phyloP scores from a whole-genome alignment of 768 basidiomycete species.

The Cystobasidium ongulense region DNA sequence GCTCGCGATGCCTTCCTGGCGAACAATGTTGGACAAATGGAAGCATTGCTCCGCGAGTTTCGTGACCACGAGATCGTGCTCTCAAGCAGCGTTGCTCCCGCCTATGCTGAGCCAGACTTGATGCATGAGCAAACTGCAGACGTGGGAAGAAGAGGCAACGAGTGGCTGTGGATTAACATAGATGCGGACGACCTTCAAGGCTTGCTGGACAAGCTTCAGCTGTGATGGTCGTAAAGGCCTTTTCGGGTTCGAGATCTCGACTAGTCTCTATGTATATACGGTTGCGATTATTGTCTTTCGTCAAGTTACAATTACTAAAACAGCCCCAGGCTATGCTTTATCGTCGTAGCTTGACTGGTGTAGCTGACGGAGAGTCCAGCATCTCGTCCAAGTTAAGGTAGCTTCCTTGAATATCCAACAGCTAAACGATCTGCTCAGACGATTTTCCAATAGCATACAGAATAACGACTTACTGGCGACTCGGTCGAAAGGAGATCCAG shows the following conservation, averaged over 20 bases:
- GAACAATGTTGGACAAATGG: constrained; percentile 72
- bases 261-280: too few relatives aligned
- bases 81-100: constrained; percentile 43
- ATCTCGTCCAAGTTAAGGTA: constrained; percentile 27
- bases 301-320: not conserved
- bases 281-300: too few relatives aligned
- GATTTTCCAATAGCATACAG: not conserved
- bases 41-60: constrained; percentile 78
- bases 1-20: constrained; percentile 80
- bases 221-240: not conserved
- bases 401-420: constrained; percentile 21
- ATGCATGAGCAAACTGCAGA: constrained; percentile 37
- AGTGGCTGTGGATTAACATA: constrained; percentile 79
- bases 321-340: not conserved
- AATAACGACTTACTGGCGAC: not conserved
- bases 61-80: constrained; percentile 82
- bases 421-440: not conserved
- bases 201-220: not conserved
- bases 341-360: not conserved
- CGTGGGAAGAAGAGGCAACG: constrained; percentile 43
- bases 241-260: not conserved
- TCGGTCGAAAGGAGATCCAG: not conserved
- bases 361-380: constrained; percentile 4
- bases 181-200: constrained; percentile 56
- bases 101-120: constrained; percentile 49